Percentiles rank a stretch among this genome's conserved stretches.
phyloP scores from a whole-genome alignment of 73 alveolate species.

The Breviolum minutum region DNA sequence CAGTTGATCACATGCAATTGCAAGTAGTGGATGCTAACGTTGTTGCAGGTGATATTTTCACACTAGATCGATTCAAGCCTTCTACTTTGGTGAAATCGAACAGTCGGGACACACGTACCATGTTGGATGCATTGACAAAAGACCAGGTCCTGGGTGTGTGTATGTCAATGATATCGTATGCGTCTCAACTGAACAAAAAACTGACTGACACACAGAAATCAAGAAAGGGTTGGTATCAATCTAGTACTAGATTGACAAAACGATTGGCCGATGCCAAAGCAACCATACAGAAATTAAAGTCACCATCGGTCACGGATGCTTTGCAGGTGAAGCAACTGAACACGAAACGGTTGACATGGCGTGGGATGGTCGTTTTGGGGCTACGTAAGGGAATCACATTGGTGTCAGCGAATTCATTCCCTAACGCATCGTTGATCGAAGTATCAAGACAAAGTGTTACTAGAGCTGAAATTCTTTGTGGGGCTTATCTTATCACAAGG shows the following conservation, averaged over 20 bases:
- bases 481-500: not conserved
- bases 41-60: too few relatives aligned
- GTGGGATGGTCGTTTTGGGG: not conserved
- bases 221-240: not conserved
- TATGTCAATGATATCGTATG: not conserved
- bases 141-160: not conserved
- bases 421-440: not conserved
- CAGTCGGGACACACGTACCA: too few relatives aligned
- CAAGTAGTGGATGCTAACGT: too few relatives aligned
- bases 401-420: conserved; percentile 10
- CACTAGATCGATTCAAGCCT: too few relatives aligned
- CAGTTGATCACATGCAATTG: too few relatives aligned
- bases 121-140: not conserved
- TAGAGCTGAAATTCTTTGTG: not conserved
- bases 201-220: not conserved
- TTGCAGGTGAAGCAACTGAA: not conserved
- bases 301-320: not conserved
- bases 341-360: not conserved
- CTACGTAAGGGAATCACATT: not conserved
- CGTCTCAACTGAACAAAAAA: not conserved
- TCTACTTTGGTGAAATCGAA: too few relatives aligned
- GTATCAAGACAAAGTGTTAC: not conserved
- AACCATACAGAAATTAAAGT: not conserved
- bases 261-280: not conserved
- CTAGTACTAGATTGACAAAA: not conserved